Base-by-base conservation (phyloP, 2,329 filamentous ascomycete species). In the Penicillium sp. region DNA sequence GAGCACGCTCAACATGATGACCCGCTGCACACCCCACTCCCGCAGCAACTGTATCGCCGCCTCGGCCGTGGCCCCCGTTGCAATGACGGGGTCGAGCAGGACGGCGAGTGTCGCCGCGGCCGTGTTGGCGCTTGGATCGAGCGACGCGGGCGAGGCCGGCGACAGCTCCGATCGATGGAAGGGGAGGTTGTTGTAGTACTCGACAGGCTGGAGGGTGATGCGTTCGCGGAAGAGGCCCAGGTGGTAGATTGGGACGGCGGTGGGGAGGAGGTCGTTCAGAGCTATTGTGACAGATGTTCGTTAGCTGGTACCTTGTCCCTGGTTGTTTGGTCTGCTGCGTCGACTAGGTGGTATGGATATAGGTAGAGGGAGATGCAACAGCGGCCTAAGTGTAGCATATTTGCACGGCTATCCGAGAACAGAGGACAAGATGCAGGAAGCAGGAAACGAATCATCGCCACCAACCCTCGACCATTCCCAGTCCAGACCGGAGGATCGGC, bases 141-240 rank as follows among this genome's bases (percentile, higher is more conserved):
- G 31, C 13, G 54, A 38, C 26, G 62, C 52, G 30, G 59, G 45
- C 19, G 67, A 51, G 34, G 62, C 47, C 33, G 47, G 37, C 0
- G 54, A 49, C 5, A 56, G 49, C 13, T 57, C 47, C 25, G 47
- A 60, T 39, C 55, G 73, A 26, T 74, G 68, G 87, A 84, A 56
- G 23, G 89, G 89, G 13, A 96, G 83, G 67, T 96, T 96, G 76
- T 96, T 96, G 79, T 96, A 96, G 77, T 96, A 96, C 70, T 96
- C 90, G 43, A 96, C 90, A 3, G 91, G 89, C 56, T 88, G 81
- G 37, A 95, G 83, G 21, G 87, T 89, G 37, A 80, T 81, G 41
- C 86, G 87, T 64, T 96, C 90, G 59, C 91, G 87, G 76, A 91
- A 97, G 60, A 97, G 84, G 52, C 93, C 91, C 6, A 97, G 84